These are phyloP conservation scores for Malus hybrid DNA, from an alignment of 331 rosid species.

Conservation along the genomic window DNA sequence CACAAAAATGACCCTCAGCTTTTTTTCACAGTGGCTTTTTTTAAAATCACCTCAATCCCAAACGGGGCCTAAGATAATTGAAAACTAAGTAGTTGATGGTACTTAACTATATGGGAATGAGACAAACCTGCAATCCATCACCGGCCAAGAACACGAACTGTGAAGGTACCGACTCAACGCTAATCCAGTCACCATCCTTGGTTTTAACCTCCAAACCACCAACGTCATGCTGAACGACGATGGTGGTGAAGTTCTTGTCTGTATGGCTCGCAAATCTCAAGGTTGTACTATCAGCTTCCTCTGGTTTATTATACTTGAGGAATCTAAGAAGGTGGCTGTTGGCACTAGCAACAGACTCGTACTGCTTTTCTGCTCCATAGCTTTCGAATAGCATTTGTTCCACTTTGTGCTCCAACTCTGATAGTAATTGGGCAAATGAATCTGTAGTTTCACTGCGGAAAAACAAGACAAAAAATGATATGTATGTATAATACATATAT, in stretches of 20 bases:
- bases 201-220: slow-evolving; percentile 17
- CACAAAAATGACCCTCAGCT: no score
- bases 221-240: slow-evolving; percentile 42
- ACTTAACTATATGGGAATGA: slow-evolving; percentile 9
- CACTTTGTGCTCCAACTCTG: slow-evolving; percentile 27
- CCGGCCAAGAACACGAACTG: slow-evolving; percentile 1
- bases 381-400: slow-evolving; percentile 39
- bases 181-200: neutral
- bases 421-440: slow-evolving; percentile 26
- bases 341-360: slow-evolving; percentile 26
- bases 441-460: slow-evolving; percentile 19
- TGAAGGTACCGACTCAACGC: neutral
- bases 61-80: no score
- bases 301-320: slow-evolving; percentile 28
- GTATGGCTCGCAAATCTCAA: slow-evolving; percentile 34
- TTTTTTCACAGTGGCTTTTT: no score
- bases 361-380: slow-evolving; percentile 32
- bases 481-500: neutral
- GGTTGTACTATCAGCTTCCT: neutral
- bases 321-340: slow-evolving; percentile 34
- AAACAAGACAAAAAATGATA: neutral
- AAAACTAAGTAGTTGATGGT: neutral
- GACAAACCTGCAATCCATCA: neutral
- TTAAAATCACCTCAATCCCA: no score
- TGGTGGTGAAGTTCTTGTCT: slow-evolving; percentile 37